Evolutionary conservation across 257 asterid species (phyloP).

Genomic region (Solanum phureja): DNA sequence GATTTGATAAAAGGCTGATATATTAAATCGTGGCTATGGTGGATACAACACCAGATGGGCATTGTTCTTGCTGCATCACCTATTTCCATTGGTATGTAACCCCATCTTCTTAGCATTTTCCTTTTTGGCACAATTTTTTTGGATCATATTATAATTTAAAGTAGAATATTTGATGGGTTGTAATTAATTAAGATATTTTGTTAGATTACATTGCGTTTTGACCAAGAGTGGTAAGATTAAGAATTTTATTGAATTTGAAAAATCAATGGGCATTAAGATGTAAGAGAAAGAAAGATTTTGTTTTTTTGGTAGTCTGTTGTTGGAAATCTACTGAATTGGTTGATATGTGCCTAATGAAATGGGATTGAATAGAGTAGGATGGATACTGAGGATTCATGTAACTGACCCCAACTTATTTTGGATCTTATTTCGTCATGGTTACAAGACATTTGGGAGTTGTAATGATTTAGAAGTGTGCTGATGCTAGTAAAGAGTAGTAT

Average conservation of each 20-base stretch:
- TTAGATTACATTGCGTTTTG: background rate
- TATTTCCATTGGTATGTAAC: conserved; percentile 61
- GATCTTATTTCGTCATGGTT: background rate
- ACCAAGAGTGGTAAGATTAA: too few species aligned
- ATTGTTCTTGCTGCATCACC: conserved; percentile 69
- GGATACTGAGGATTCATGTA: background rate
- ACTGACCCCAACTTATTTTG: background rate
- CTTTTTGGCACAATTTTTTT: background rate
- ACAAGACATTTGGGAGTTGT: background rate
- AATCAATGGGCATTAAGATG: too few species aligned
- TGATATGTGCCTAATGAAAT: too few species aligned
- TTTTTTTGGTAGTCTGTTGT: too few species aligned
- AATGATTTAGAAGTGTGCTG: background rate
- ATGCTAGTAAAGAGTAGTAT: background rate
- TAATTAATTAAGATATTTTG: background rate
- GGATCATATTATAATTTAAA: background rate
- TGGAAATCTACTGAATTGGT: too few species aligned
- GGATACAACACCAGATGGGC: conserved; percentile 98
- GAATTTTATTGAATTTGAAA: too few species aligned
- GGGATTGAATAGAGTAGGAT: background rate
- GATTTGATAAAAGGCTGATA: conserved; percentile 51
- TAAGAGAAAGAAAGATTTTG: too few species aligned
- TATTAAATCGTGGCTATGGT: conserved; percentile 79
- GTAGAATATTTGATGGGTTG: background rate
- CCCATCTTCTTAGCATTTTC: background rate